Evolutionary conservation across 805 yeast genomes (phyloP), one percentile per base, ranked within the genome.

Genomic region (Barnettozyma californica): DNA sequence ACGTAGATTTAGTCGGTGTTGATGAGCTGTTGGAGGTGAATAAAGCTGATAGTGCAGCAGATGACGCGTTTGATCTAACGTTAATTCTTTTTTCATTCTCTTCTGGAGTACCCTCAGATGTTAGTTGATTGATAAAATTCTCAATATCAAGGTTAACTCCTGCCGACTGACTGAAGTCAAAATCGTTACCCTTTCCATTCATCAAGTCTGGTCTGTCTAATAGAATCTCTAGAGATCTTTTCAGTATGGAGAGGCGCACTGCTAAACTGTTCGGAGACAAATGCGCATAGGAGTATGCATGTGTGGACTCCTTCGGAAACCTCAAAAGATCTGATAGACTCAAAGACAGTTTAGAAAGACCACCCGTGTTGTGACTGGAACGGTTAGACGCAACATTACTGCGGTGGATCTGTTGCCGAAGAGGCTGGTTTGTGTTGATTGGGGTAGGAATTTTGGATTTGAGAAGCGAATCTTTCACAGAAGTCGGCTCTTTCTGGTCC

Each of bases 231-330:
- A 88, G 66, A 6, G 95, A 84, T 55, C 94, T 68, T 60, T 83
- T 86, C 56, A 88, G 69, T 14, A 87, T 90, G 47, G 82, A 82
- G 51, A 88, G 66, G 48, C 96, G 70, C 43, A 87, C 76, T 0
- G 94, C 87, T 48, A 88, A 65, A 1, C 95, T 84, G 61, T 86
- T 85, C 9, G 91, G 94, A 1, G 92, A 83, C 48, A 87, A 68
- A 46, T 85, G 87, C 3, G 94, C 88, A 62, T 88, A 88, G 0
- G 95, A 87, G 61, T 85, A 88, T 2, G 95, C 85, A 62, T 86
- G 91, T 1, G 94, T 79, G 11, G 94, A 85, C 56, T 85, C 90
- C 23, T 81, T 80, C 5, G 92, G 89, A 59, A 87, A 84, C 52
- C 73, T 76, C 36, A 82, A 61, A 18, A 85, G 71, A 47, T 83